Evolutionary conservation across 139 green algal genomes (phyloP).

Genomic region (Coccomyxa sp.): DNA sequence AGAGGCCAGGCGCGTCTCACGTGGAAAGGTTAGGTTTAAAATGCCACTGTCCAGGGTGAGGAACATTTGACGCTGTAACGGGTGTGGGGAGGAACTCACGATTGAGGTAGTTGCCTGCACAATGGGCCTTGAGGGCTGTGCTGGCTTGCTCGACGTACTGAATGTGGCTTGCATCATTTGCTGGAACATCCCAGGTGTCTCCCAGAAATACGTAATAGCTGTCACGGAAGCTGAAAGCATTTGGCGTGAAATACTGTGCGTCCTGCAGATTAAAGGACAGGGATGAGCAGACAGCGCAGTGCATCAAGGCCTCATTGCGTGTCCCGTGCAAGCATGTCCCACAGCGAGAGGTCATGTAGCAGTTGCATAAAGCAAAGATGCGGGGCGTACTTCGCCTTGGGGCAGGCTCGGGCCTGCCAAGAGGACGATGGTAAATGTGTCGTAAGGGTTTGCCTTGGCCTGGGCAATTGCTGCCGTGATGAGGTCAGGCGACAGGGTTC

Average conservation of each 20-base stretch:
- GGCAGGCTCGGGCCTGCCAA: neutral
- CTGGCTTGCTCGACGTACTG: neutral
- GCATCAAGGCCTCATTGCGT: too few relatives aligned
- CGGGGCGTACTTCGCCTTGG: neutral
- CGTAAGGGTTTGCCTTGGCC: neutral
- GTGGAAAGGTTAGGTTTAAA: too few relatives aligned
- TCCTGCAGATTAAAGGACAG: neutral
- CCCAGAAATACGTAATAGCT: neutral
- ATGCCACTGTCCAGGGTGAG: neutral
- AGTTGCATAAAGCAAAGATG: too few relatives aligned
- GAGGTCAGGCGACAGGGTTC: neutral
- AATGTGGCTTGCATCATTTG: neutral
- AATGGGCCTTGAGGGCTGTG: neutral
- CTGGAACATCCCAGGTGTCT: neutral
- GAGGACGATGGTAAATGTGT: neutral
- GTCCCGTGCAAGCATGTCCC: too few relatives aligned
- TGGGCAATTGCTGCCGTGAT: neutral
- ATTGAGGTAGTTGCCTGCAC: conserved; percentile 3
- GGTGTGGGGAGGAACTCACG: neutral
- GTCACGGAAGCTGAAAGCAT: neutral
- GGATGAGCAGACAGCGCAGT: too few relatives aligned
- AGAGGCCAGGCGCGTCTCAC: too few relatives aligned
- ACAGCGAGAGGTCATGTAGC: too few relatives aligned
- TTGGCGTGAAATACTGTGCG: neutral
- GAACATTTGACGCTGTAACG: neutral